A percentile compares a stretch with the other conserved stretches of the same genome.
Evolutionary conservation across 2,329 filamentous ascomycete genomes (phyloP).

Genomic region (Fusarium decemcellulare): DNA sequence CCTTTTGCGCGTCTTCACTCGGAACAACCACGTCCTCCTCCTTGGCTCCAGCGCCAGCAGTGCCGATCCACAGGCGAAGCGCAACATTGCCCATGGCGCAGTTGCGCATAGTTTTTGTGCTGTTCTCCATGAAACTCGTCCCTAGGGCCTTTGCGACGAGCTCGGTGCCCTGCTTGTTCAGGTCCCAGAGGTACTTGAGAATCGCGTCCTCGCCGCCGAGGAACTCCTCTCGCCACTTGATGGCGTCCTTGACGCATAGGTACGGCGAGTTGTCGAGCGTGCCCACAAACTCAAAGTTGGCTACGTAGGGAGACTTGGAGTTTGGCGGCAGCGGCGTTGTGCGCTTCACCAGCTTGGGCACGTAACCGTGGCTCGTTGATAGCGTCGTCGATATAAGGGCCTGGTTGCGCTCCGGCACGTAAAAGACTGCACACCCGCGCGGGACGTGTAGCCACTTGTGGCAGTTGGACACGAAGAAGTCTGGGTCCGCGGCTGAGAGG

Average conservation of each 20-base stretch:
- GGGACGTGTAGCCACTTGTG: conserved; percentile 94
- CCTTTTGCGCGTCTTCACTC: conserved; percentile 50
- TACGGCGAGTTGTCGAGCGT: conserved; percentile 82
- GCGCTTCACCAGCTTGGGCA: conserved; percentile 57
- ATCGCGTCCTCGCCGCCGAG: conserved; percentile 83
- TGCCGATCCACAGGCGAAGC: conserved; percentile 71
- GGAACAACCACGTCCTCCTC: conserved; percentile 50
- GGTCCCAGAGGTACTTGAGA: conserved; percentile 70
- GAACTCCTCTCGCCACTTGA: conserved; percentile 77
- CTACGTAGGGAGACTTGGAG: conserved; percentile 72
- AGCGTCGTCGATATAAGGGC: conserved; percentile 79
- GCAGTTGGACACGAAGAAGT: conserved; percentile 90
- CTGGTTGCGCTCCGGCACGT: conserved; percentile 85
- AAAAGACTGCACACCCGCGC: conserved; percentile 84
- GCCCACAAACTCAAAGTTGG: conserved; percentile 82
- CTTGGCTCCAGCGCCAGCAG: conserved; percentile 42
- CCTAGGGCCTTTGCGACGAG: conserved; percentile 73
- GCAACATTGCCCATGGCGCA: conserved; percentile 82
- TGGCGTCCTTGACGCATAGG: conserved; percentile 78
- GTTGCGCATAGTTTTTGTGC: conserved; percentile 69
- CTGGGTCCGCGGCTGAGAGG: conserved; percentile 76
- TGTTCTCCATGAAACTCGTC: conserved; percentile 81
- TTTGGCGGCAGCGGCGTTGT: conserved; percentile 59
- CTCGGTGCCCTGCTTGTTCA: conserved; percentile 76
- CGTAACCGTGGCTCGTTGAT: conserved; percentile 86